Percentiles rank a stretch among this genome's conserved stretches.
phyloP scores from a whole-genome alignment of 148 eudicot genomes.

The Persicaria maculosa region DNA sequence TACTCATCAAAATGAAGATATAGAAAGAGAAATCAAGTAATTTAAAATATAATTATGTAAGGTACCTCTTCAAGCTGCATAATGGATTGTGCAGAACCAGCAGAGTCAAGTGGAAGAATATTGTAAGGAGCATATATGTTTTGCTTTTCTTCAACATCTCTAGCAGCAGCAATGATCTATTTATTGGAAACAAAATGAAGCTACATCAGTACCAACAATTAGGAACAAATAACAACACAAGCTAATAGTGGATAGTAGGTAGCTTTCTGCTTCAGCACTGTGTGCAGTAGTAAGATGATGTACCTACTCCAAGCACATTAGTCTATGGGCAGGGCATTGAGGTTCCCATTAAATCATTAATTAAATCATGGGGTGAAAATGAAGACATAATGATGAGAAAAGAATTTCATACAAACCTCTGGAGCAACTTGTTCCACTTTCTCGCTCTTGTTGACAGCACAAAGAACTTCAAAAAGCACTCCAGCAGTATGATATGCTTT shows the following conservation, averaged over 20 bases:
- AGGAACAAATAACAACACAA: background rate
- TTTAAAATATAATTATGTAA: background rate
- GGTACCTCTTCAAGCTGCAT: slow-evolving; percentile 94
- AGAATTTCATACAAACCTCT: slow-evolving; percentile 44
- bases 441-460: slow-evolving; percentile 80
- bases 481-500: slow-evolving; percentile 93
- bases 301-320: background rate
- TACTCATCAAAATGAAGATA: background rate
- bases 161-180: slow-evolving; percentile 91
- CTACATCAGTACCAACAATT: background rate
- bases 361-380: background rate
- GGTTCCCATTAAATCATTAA: background rate
- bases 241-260: background rate
- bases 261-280: background rate
- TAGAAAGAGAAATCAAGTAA: slow-evolving; percentile 7
- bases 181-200: slow-evolving; percentile 1
- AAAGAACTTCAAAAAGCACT: slow-evolving; percentile 88
- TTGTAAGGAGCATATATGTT: slow-evolving; percentile 79
- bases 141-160: slow-evolving; percentile 80
- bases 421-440: slow-evolving; percentile 96
- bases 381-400: background rate
- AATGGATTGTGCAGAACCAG: slow-evolving; percentile 79
- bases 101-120: slow-evolving; percentile 92
- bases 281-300: background rate
- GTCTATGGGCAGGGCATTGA: background rate